Evolutionary conservation across 305 asterid species (phyloP).

Genomic region (Solanum hybrid): DNA sequence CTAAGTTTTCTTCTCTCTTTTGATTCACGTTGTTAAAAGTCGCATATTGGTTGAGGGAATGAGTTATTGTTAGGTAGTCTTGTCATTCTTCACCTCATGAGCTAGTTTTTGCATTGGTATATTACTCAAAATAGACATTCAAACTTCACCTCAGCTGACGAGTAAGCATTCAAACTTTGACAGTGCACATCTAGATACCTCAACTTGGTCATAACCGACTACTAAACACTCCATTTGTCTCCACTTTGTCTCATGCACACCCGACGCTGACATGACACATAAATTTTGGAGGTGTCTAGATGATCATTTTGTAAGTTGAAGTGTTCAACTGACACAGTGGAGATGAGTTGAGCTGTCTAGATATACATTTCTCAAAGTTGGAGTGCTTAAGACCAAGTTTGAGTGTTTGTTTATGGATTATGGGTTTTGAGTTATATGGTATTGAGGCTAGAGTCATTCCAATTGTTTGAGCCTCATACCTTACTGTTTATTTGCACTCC

Average conservation of each 20-base stretch:
- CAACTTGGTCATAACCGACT: background rate
- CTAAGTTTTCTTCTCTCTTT: background rate
- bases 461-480: background rate
- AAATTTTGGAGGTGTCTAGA: background rate
- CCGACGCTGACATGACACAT: background rate
- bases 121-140: no score
- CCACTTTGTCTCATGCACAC: background rate
- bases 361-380: background rate
- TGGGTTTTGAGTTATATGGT: background rate
- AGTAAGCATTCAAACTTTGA: background rate
- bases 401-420: background rate
- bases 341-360: background rate
- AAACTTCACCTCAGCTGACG: background rate
- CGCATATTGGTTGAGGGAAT: background rate
- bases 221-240: background rate
- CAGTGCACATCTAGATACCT: background rate
- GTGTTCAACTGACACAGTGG: background rate
- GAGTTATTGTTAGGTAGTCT: background rate
- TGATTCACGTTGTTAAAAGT: background rate
- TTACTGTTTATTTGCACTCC: background rate
- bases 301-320: background rate
- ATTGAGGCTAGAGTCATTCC: background rate
- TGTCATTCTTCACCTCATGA: background rate
- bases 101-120: background rate
- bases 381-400: background rate